These are phyloP conservation scores for Arabidopsis arenosa DNA, from an alignment of 345 rosid genomes.

Conservation along the genomic window DNA sequence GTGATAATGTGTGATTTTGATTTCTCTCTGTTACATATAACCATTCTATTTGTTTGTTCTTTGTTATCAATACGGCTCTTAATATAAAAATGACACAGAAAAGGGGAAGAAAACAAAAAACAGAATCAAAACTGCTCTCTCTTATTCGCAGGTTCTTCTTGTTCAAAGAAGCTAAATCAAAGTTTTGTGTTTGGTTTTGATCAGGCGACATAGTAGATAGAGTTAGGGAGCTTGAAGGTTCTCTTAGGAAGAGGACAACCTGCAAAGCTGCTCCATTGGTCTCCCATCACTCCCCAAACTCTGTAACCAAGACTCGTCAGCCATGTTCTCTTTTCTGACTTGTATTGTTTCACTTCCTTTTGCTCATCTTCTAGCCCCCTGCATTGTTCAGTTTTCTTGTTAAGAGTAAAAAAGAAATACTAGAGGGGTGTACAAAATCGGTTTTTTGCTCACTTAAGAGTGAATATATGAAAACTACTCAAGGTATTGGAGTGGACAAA, in stretches of 20 bases:
- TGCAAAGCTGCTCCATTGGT: slow-evolving; percentile 79
- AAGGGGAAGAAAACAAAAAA: slow-evolving; percentile 8
- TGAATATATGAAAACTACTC: slow-evolving; percentile 7
- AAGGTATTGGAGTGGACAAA: neutral
- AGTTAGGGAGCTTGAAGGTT: slow-evolving; percentile 91
- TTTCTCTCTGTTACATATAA: slow-evolving; percentile 3
- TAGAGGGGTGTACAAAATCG: slow-evolving; percentile 28
- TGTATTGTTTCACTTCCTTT: slow-evolving; percentile 67
- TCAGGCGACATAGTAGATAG: slow-evolving; percentile 66
- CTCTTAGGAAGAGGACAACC: slow-evolving; percentile 72
- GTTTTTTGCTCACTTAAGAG: slow-evolving; percentile 1
- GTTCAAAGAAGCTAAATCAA: slow-evolving; percentile 13
- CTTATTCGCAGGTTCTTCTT: slow-evolving; percentile 17
- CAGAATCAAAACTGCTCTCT: slow-evolving; percentile 20
- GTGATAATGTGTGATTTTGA: neutral
- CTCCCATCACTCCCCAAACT: slow-evolving; percentile 80
- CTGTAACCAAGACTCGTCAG: slow-evolving; percentile 66
- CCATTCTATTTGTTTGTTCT: slow-evolving; percentile 1
- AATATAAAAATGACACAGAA: neutral
- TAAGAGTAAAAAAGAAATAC: neutral
- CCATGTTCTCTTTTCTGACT: slow-evolving; percentile 57
- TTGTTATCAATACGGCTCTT: slow-evolving; percentile 13
- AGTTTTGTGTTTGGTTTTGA: slow-evolving; percentile 21
- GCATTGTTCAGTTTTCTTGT: slow-evolving; percentile 31
- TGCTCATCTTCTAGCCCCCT: slow-evolving; percentile 71